Conservation (phyloP, 2,329 filamentous ascomycete genomes). For the Aspergillus awamori region DNA sequence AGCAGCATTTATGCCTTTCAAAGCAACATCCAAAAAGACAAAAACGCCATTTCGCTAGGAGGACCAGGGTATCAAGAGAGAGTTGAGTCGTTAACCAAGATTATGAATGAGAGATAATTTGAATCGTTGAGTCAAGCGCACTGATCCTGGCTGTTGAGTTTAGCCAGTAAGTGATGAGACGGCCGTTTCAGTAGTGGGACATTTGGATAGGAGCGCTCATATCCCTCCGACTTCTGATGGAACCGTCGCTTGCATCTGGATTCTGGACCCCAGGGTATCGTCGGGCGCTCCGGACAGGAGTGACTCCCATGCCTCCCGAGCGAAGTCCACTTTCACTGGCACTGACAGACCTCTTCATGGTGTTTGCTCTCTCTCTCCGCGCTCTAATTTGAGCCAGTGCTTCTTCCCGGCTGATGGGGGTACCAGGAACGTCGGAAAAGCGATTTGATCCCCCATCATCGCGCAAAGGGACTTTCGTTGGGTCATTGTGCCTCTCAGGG, state of each 20-base stretch:
- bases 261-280: conserved; percentile 39
- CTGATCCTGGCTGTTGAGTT: conserved; percentile 7
- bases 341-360: conserved; percentile 45
- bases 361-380: conserved; percentile 50
- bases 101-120: conserved; percentile 12
- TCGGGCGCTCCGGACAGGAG: conserved; percentile 31
- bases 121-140: conserved; percentile 12
- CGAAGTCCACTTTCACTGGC: conserved; percentile 39
- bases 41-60: conserved; percentile 23
- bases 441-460: conserved; percentile 29
- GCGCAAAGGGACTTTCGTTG: conserved; percentile 38
- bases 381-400: conserved; percentile 54
- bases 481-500: conserved; percentile 21
- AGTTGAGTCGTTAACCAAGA: conserved; percentile 16
- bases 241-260: conserved; percentile 31
- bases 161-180: conserved; percentile 1
- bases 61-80: conserved; percentile 34
- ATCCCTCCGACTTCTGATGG: conserved; percentile 37
- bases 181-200: conserved; percentile 28
- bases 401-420: conserved; percentile 51
- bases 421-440: conserved; percentile 40
- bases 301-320: conserved; percentile 28
- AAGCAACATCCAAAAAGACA: background rate
- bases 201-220: conserved; percentile 43
- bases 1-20: background rate